Evolutionary conservation across 164 flowering plant species (phyloP).

Genomic region (Dillenia turbinata): DNA sequence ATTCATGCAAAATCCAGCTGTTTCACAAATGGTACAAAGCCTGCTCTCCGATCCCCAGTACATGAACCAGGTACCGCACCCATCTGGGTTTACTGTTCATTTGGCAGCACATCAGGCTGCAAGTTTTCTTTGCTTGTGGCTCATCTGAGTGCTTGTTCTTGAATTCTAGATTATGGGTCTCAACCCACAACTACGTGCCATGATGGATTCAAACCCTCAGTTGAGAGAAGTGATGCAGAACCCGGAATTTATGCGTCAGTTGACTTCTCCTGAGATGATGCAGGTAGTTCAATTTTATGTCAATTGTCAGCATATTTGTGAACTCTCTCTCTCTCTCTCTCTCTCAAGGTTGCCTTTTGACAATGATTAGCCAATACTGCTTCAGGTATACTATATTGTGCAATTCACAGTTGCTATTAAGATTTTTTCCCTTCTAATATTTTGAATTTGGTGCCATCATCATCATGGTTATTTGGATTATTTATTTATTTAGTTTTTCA

Average conservation of each 20-base stretch:
- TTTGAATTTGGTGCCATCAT: too few species aligned
- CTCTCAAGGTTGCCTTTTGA: too few species aligned
- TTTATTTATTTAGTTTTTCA: too few species aligned
- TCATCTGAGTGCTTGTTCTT: constrained; percentile 1
- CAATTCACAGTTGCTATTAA: too few species aligned
- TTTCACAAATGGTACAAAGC: constrained; percentile 84
- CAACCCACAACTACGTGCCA: constrained; percentile 45
- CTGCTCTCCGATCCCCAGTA: constrained; percentile 59
- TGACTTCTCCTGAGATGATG: constrained; percentile 69
- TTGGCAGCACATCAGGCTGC: not conserved
- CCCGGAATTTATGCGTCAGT: constrained; percentile 61
- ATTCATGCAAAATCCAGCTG: constrained; percentile 82
- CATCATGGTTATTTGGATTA: too few species aligned
- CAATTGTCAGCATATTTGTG: constrained; percentile 1
- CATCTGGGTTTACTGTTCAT: not conserved
- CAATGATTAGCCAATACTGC: too few species aligned
- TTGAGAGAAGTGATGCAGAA: constrained; percentile 74
- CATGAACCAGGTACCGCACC: constrained; percentile 47
- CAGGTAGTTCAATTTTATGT: constrained; percentile 29
- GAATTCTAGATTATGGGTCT: constrained; percentile 31
- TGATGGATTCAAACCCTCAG: constrained; percentile 51
- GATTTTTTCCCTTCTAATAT: too few species aligned
- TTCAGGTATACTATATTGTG: too few species aligned
- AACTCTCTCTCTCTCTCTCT: too few species aligned
- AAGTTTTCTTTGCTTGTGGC: not conserved